Conservation (phyloP, 2,329 filamentous ascomycete species). For the Ophiostoma sp. region DNA sequence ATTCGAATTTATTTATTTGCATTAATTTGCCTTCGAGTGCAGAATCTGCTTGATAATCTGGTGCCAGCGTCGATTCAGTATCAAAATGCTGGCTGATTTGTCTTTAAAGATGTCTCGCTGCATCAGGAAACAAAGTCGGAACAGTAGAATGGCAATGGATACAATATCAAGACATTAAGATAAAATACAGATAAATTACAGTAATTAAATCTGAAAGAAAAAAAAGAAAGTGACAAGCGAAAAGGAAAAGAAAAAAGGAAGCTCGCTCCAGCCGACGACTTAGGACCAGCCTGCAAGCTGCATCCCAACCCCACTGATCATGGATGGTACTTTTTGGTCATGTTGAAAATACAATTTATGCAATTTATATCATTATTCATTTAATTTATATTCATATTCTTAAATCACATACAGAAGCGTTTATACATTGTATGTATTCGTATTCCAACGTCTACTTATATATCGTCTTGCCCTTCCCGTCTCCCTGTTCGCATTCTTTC, state of each 20-base stretch:
- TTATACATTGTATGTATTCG: no score
- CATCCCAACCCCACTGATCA: slow-evolving; percentile 12
- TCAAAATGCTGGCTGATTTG: neutral
- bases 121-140: slow-evolving; percentile 4
- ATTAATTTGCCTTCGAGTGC: neutral
- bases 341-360: neutral
- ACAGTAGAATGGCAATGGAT: neutral
- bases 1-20: neutral
- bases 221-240: neutral
- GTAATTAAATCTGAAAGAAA: neutral
- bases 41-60: neutral
- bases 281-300: slow-evolving; percentile 4
- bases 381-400: neutral
- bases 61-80: neutral
- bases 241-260: neutral
- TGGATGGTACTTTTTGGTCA: slow-evolving; percentile 10
- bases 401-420: neutral
- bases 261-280: neutral
- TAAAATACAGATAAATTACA: neutral
- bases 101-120: slow-evolving; percentile 6
- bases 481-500: neutral
- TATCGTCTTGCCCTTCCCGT: neutral
- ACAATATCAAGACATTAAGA: neutral
- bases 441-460: neutral
- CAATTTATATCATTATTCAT: neutral